phyloP scores from a whole-genome alignment of 371 early-diverging fungal species.

The Chytridiales sp. region DNA sequence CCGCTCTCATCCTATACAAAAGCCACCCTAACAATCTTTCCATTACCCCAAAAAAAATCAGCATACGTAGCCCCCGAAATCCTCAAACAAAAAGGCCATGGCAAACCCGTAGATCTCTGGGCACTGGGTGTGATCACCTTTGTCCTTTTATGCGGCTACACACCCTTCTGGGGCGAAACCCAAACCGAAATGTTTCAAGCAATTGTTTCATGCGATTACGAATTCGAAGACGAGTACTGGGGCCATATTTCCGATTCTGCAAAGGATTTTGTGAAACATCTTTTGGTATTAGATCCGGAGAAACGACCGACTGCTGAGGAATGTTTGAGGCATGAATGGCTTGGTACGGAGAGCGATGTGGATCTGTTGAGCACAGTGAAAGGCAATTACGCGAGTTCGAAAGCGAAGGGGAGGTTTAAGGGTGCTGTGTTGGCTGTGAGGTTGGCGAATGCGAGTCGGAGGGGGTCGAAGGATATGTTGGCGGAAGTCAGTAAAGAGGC shows the following conservation, averaged over 20 bases:
- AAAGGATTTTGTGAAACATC: slow-evolving; percentile 84
- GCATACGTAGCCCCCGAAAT: slow-evolving; percentile 85
- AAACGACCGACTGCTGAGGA: slow-evolving; percentile 70
- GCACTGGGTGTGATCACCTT: slow-evolving; percentile 38
- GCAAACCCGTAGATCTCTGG: slow-evolving; percentile 74
- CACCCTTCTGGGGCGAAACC: slow-evolving; percentile 45
- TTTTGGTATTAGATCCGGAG: slow-evolving; percentile 67
- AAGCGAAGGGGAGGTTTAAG: too few species aligned
- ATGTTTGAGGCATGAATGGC: slow-evolving; percentile 76
- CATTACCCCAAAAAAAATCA: too few species aligned
- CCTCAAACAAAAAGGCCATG: slow-evolving; percentile 65
- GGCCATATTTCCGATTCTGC: slow-evolving; percentile 47
- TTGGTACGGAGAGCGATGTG: slow-evolving; percentile 36
- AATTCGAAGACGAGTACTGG: slow-evolving; percentile 74
- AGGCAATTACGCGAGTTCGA: too few species aligned
- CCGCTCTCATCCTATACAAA: too few species aligned
- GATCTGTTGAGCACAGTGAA: slow-evolving; percentile 74
- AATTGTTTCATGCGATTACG: slow-evolving; percentile 73
- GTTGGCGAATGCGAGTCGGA: too few species aligned
- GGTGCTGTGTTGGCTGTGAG: too few species aligned
- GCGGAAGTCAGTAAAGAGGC: too few species aligned
- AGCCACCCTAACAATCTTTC: too few species aligned
- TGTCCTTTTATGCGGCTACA: slow-evolving; percentile 45
- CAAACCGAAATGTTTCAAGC: slow-evolving; percentile 47
- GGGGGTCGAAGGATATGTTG: too few species aligned